phyloP scores from a whole-genome alignment of 305 asterid species.

The Ajuga reptans region DNA sequence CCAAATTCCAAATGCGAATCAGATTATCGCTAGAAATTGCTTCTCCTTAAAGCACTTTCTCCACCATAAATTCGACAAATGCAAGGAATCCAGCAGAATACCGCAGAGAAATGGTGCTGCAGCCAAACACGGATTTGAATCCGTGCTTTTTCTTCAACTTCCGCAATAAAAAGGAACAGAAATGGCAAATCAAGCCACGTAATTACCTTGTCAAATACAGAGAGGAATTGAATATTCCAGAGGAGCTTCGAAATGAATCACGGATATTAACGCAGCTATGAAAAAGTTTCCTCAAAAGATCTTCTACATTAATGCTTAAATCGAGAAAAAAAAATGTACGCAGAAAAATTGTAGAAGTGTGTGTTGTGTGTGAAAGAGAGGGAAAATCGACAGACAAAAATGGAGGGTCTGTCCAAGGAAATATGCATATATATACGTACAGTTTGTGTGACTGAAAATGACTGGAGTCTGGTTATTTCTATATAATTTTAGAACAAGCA shows the following conservation, averaged over 20 bases:
- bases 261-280: conserved; percentile 17
- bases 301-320: conserved; percentile 15
- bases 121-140: conserved; percentile 13
- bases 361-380: conserved; percentile 22
- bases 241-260: conserved; percentile 12
- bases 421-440: background rate
- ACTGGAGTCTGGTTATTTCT: conserved; percentile 14
- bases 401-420: conserved; percentile 21
- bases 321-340: background rate
- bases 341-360: conserved; percentile 10
- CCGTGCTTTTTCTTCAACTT: conserved; percentile 19
- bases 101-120: conserved; percentile 2
- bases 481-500: background rate
- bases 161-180: conserved; percentile 3
- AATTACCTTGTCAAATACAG: background rate
- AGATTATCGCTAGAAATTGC: background rate
- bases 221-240: conserved; percentile 21
- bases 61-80: background rate
- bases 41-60: background rate
- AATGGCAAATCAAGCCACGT: conserved; percentile 4
- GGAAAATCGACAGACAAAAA: conserved; percentile 23
- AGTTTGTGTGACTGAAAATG: conserved; percentile 19
- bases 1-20: conserved; percentile 7
- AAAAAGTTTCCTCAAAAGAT: conserved; percentile 17
- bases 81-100: conserved; percentile 16